A percentile compares a stretch with the other conserved stretches of the same genome.
Conservation (phyloP, 2,329 filamentous ascomycete genomes). For the Colletotrichum lindemuthianum region DNA sequence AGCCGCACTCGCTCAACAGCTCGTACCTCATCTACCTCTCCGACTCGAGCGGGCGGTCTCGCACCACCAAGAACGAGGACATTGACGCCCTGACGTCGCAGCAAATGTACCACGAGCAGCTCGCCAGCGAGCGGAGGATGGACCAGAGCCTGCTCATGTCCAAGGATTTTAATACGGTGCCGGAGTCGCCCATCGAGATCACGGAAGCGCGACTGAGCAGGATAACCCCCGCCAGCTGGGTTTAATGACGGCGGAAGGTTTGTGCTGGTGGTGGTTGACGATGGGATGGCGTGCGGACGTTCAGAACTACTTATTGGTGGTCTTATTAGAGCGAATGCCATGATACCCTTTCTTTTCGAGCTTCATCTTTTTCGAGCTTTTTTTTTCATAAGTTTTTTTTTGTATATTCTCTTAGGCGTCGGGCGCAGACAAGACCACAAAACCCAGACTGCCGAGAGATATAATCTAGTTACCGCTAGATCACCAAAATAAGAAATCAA, state of each 20-base stretch:
- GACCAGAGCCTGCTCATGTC: background rate
- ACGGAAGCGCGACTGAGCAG: no score
- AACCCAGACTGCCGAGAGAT: no score
- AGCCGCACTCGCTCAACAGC: background rate
- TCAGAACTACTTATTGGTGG: background rate
- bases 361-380: no score
- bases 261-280: no score
- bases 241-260: no score
- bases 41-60: background rate
- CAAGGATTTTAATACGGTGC: background rate
- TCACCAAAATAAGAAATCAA: no score
- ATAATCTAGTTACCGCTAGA: no score
- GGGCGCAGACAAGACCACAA: no score
- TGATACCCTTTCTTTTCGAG: slow-evolving; percentile 5
- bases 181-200: background rate
- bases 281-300: no score
- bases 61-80: background rate
- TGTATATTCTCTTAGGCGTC: background rate
- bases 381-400: no score
- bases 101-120: slow-evolving; percentile 10
- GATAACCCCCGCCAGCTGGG: no score
- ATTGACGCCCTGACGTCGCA: background rate
- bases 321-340: slow-evolving; percentile 13
- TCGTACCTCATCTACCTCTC: slow-evolving; percentile 10
- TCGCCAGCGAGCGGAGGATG: background rate